Conservation (phyloP, 257 asterid genomes). For the Solanum paucissectum region DNA sequence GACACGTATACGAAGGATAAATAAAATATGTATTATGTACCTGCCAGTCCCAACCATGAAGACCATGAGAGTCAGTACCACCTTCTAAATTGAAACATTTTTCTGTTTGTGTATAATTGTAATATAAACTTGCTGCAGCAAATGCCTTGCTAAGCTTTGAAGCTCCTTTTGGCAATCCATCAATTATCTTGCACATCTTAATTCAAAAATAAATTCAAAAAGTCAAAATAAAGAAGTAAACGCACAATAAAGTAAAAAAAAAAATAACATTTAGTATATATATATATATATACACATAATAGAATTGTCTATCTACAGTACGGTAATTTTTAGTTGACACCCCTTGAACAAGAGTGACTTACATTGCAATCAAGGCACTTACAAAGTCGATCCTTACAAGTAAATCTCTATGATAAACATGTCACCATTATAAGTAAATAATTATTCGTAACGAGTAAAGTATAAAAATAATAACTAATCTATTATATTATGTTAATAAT, state of each 20-base stretch:
- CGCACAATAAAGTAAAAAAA: background rate
- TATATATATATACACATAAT: background rate
- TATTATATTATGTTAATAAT: background rate
- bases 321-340: background rate
- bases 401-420: background rate
- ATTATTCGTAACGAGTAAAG: accelerated
- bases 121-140: slow-evolving; percentile 67
- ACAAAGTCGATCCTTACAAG: background rate
- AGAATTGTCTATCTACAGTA: background rate
- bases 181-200: slow-evolving; percentile 72
- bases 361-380: background rate
- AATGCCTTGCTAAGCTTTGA: slow-evolving; percentile 44
- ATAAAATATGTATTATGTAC: slow-evolving; percentile 5
- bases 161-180: slow-evolving; percentile 29
- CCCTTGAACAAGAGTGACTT: background rate
- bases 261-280: background rate
- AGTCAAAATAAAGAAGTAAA: background rate
- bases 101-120: slow-evolving; percentile 51
- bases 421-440: background rate
- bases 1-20: accelerated
- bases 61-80: slow-evolving; percentile 47
- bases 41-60: slow-evolving; percentile 78
- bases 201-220: background rate
- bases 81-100: slow-evolving; percentile 55
- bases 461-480: background rate